phyloP scores from a whole-genome alignment of 768 basidiomycete species.

The Boletellus ananiceps region DNA sequence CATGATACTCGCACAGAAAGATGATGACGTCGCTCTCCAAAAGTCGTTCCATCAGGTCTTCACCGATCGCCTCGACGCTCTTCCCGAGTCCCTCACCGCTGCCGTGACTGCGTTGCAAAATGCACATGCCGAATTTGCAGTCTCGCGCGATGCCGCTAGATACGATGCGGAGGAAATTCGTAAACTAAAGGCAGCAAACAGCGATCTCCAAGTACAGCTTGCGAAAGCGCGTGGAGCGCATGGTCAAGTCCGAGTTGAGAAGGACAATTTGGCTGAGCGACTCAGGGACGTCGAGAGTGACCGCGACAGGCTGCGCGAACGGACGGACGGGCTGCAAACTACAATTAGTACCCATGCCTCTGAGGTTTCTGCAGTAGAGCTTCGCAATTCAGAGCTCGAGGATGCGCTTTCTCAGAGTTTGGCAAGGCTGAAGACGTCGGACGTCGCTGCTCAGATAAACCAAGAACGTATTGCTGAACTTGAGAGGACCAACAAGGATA shows the following conservation, averaged over 20 bases:
- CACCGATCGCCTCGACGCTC: constrained; percentile 45
- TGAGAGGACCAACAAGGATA: constrained; percentile 57
- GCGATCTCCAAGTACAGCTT: constrained; percentile 67
- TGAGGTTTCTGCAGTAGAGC: constrained; percentile 45
- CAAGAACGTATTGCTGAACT: constrained; percentile 58
- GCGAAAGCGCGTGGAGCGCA: constrained; percentile 74
- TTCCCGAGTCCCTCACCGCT: constrained; percentile 57
- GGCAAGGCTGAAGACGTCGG: constrained; percentile 66
- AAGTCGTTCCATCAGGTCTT: constrained; percentile 51
- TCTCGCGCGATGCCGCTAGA: constrained; percentile 52
- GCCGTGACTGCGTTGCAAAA: constrained; percentile 54
- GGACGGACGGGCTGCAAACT: constrained; percentile 52
- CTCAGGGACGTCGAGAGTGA: constrained; percentile 57
- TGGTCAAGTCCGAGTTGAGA: constrained; percentile 78
- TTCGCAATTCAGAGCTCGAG: constrained; percentile 58
- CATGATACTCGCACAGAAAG: constrained; percentile 42
- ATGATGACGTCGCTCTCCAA: constrained; percentile 47
- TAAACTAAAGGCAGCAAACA: constrained; percentile 46
- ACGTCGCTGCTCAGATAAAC: constrained; percentile 56
- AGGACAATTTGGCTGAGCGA: constrained; percentile 66
- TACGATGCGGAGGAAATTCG: constrained; percentile 70
- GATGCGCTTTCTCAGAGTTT: constrained; percentile 71
- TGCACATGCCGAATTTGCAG: constrained; percentile 56
- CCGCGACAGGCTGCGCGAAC: constrained; percentile 53
- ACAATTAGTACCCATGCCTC: constrained; percentile 39